Evolutionary conservation across 306 rosid genomes (phyloP).

Genomic region (Echinosophora koreensis): DNA sequence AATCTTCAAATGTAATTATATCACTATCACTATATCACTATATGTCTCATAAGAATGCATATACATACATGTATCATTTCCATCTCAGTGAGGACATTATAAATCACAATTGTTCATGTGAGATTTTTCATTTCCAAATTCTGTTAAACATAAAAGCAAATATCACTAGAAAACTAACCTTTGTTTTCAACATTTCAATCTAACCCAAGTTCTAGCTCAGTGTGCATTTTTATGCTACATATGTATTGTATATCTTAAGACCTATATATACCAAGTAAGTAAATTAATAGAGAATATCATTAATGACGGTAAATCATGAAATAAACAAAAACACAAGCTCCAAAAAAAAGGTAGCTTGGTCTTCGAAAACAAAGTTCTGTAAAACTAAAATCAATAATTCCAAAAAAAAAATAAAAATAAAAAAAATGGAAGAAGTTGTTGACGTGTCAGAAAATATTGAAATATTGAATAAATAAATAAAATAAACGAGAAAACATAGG

Average conservation of each 20-base stretch:
- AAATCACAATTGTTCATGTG: not conserved
- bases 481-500: not conserved
- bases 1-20: not conserved
- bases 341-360: not conserved
- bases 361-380: not conserved
- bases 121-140: not conserved
- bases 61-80: not conserved
- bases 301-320: conserved; percentile 12
- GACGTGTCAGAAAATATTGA: too few species aligned
- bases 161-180: not conserved
- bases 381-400: too few species aligned
- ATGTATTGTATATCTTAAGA: not conserved
- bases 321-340: not conserved
- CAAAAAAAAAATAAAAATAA: too few species aligned
- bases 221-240: not conserved
- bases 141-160: not conserved
- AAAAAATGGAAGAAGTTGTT: too few species aligned
- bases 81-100: not conserved
- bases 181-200: not conserved
- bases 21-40: not conserved
- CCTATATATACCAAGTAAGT: not conserved
- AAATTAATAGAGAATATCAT: not conserved
- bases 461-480: too few species aligned
- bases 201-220: conserved; percentile 24
- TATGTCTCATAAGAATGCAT: not conserved